Evolutionary conservation across 805 yeast species (phyloP), one percentile per base, ranked within the genome.

Genomic region (Myxozyma sirexii): DNA sequence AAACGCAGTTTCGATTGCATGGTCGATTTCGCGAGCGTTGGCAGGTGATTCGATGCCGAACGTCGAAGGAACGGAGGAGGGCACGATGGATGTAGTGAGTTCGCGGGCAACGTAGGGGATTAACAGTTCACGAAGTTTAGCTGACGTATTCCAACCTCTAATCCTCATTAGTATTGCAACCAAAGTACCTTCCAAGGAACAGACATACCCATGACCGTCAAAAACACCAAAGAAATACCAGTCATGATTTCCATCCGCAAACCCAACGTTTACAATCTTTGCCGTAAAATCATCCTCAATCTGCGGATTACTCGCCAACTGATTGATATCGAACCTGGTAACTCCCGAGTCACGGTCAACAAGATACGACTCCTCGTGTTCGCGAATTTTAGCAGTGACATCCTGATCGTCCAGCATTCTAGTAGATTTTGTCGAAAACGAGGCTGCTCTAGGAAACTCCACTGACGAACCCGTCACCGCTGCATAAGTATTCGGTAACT

Each of bases 171-270:
- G n/a, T 12, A 10, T 12, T n/a, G 21, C 8, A 5, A 8, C 29
- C 12, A 13, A 37, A 37, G 13, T 13, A 37, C 13, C 33, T 29
- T 13, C 13, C 6, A n/a, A 37, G 19, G 5, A n/a, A n/a, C n/a
- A n/a, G n/a, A 50, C 53, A 23, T 29, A 59, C 60, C 66, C 91
- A 74, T 94, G 99, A 12, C 99, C 99, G 74, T 94, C 99, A 71
- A 87, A 93, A 0, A 94, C 84, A 4, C 98, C 97, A 83, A 96
- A 94, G 71, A 94, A 90, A 82, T 88, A 87, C 88, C 97, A 87
- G 72, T 93, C 97, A 8, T 80, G 70, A 68, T 76, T 68, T 73
- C 80, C 78, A 65, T 80, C 71, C n/a, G 62, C 64, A 49, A 77
- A 72, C 54, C 35, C 55, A 41, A 56, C 59, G 13, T 47, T 39